Evolutionary conservation across 345 rosid genomes (phyloP).

Genomic region (Lagerstroemia speciosa): DNA sequence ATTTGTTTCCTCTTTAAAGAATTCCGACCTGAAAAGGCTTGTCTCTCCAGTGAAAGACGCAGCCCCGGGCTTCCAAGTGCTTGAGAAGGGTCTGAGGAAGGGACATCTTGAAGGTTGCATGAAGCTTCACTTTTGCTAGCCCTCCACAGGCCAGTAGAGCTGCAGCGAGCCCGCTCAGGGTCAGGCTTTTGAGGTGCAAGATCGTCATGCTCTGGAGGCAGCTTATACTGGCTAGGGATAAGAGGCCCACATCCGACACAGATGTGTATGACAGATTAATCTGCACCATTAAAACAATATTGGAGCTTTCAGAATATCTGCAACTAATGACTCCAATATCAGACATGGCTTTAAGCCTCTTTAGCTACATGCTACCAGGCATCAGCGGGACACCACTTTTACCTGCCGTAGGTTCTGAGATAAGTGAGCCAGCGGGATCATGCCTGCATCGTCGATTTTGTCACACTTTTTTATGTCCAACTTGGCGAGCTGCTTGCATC

Average conservation of each 20-base stretch:
- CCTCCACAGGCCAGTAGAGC: conserved; percentile 57
- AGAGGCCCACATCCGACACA: conserved; percentile 51
- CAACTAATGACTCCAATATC: too few species aligned
- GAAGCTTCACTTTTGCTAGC: conserved; percentile 62
- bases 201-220: conserved; percentile 55
- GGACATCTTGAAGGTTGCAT: conserved; percentile 31
- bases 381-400: background rate
- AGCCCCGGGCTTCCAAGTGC: conserved; percentile 55
- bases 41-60: conserved; percentile 59
- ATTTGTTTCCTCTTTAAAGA: too few species aligned
- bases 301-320: too few species aligned
- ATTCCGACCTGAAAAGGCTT: conserved; percentile 58
- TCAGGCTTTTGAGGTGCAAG: conserved; percentile 53
- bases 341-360: background rate
- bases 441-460: conserved; percentile 46
- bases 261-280: conserved; percentile 53
- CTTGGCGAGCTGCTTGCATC: conserved; percentile 53
- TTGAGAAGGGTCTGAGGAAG: conserved; percentile 33
- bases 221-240: conserved; percentile 53
- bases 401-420: conserved; percentile 69
- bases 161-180: conserved; percentile 46
- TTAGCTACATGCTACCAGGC: background rate
- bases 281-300: conserved; percentile 21
- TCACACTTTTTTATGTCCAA: conserved; percentile 62
- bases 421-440: conserved; percentile 58